These are phyloP conservation scores for Sordaria brevicollis DNA, from an alignment of 495 filamentous ascomycete genomes.

Conservation along the genomic window DNA sequence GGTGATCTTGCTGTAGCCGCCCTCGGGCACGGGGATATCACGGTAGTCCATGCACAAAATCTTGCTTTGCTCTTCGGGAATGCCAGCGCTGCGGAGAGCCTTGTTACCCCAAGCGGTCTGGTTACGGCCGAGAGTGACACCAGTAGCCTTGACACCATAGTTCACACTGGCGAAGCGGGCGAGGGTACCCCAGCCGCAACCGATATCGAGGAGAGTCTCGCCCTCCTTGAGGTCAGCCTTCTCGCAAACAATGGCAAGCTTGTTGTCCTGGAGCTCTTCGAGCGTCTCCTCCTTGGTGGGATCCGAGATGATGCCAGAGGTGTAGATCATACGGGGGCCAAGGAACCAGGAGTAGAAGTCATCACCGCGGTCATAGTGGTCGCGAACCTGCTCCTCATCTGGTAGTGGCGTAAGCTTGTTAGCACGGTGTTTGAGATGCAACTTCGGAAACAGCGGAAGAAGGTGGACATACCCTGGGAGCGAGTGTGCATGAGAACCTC, in stretches of 20 bases:
- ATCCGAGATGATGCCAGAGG: constrained; percentile 71
- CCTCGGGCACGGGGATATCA: constrained; percentile 60
- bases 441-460: neutral
- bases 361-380: constrained; percentile 80
- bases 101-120: constrained; percentile 77
- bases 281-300: constrained; percentile 65
- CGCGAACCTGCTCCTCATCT: constrained; percentile 84
- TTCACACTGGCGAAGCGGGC: constrained; percentile 68
- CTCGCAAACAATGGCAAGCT: constrained; percentile 74
- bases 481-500: constrained; percentile 73
- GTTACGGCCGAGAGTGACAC: constrained; percentile 72
- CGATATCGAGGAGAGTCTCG: constrained; percentile 70
- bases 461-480: constrained; percentile 48
- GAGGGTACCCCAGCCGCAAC: constrained; percentile 82
- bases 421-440: neutral
- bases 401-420: constrained; percentile 1
- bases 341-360: constrained; percentile 88
- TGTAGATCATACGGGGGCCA: constrained; percentile 86
- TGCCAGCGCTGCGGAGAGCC: constrained; percentile 57
- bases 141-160: constrained; percentile 68
- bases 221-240: constrained; percentile 66
- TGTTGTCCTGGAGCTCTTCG: constrained; percentile 85
- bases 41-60: constrained; percentile 81
- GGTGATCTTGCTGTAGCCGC: constrained; percentile 74
- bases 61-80: constrained; percentile 59